Conservation (phyloP, 2,329 filamentous ascomycete species). For the Penicillium aurantiogriseum region DNA sequence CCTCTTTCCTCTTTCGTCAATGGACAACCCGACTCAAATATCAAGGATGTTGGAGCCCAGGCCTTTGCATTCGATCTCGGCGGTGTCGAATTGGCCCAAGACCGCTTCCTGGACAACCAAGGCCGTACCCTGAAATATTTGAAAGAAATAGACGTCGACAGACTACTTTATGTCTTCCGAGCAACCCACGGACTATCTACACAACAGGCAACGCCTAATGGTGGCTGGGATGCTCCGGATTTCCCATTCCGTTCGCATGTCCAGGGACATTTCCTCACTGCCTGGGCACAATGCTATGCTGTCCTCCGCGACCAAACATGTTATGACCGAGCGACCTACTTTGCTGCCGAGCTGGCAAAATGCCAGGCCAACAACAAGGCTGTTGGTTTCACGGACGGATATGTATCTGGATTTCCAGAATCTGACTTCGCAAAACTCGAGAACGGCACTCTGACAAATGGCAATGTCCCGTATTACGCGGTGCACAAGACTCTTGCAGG, state of each 20-base stretch:
- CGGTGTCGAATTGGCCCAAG: slow-evolving; percentile 2
- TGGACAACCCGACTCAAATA: background rate
- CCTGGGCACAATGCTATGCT: slow-evolving; percentile 53
- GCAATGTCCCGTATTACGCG: too few species aligned
- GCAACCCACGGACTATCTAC: slow-evolving; percentile 49
- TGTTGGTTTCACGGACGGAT: background rate
- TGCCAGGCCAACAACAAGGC: background rate
- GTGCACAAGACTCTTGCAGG: too few species aligned
- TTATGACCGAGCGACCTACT: slow-evolving; percentile 46
- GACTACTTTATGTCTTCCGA: slow-evolving; percentile 39
- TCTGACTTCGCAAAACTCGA: too few species aligned
- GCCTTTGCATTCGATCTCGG: slow-evolving; percentile 5
- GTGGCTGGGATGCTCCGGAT: slow-evolving; percentile 55
- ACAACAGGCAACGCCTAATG: slow-evolving; percentile 47
- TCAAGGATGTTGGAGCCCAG: background rate
- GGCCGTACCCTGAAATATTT: slow-evolving; percentile 50
- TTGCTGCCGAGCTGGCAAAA: slow-evolving; percentile 34
- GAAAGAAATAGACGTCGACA: slow-evolving; percentile 1
- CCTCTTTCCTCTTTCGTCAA: background rate
- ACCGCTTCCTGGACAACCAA: slow-evolving; percentile 47
- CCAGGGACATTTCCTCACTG: slow-evolving; percentile 54
- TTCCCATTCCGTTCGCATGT: slow-evolving; percentile 55
- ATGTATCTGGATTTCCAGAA: background rate
- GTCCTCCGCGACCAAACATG: slow-evolving; percentile 46
- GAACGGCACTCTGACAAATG: too few species aligned